Percentiles rank a stretch among this genome's conserved stretches.
phyloP scores from a whole-genome alignment of 805 yeast species.

The Tetrapisispora namnaoensis region DNA sequence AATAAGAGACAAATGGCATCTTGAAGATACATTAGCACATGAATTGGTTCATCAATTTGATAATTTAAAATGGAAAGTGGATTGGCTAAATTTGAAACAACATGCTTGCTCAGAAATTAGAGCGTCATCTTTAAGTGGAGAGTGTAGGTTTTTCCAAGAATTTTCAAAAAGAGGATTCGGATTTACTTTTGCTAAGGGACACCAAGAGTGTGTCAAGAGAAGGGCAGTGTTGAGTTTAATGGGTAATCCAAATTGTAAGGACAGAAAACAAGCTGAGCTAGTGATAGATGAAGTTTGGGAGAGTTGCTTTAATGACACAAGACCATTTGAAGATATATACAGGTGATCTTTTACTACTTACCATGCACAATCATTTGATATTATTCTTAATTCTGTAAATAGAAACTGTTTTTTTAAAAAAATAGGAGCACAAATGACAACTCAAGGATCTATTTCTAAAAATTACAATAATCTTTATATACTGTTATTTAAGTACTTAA shows the following conservation, averaged over 20 bases:
- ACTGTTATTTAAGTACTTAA: not conserved
- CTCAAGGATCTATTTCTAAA: not conserved
- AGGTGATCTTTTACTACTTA: constrained; percentile 32
- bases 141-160: constrained; percentile 85
- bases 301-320: constrained; percentile 85
- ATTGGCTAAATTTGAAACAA: constrained; percentile 76
- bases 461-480: not conserved
- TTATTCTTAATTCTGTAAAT: constrained; percentile 1
- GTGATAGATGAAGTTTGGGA: constrained; percentile 85
- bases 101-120: constrained; percentile 97
- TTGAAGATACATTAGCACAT: constrained; percentile 87
- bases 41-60: constrained; percentile 93
- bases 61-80: constrained; percentile 75
- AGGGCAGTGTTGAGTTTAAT: constrained; percentile 77
- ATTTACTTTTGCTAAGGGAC: constrained; percentile 61
- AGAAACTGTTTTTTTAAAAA: not conserved
- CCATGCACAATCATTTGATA: not conserved
- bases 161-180: constrained; percentile 38
- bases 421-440: not conserved
- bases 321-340: constrained; percentile 92
- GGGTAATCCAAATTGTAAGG: constrained; percentile 77
- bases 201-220: constrained; percentile 83
- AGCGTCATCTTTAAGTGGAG: constrained; percentile 89
- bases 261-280: constrained; percentile 60
- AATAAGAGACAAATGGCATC: constrained; percentile 60